Conservation (phyloP, 768 basidiomycete species). For the Tricholoma terreum region DNA sequence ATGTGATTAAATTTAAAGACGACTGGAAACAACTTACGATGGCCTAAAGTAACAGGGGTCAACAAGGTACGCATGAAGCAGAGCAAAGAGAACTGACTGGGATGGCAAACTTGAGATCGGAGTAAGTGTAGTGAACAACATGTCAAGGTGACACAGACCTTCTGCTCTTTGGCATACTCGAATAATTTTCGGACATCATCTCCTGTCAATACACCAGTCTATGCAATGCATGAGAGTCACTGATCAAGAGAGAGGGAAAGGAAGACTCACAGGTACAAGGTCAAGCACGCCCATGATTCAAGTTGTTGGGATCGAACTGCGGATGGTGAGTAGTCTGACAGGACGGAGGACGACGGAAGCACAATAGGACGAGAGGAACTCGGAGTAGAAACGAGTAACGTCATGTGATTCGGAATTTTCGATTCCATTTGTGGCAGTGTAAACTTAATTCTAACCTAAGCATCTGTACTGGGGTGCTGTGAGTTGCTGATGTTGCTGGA, state of each 20-base stretch:
- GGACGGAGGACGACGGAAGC: background rate
- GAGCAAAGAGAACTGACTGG: constrained; percentile 53
- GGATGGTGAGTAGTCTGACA: background rate
- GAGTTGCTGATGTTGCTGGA: too few species aligned
- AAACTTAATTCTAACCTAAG: too few species aligned
- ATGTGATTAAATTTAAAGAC: constrained; percentile 2
- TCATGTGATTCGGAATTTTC: too few species aligned
- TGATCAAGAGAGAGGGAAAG: constrained; percentile 1
- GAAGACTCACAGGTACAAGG: constrained; percentile 68
- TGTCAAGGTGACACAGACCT: constrained; percentile 49
- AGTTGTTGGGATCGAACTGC: constrained; percentile 10
- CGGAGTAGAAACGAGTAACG: too few species aligned
- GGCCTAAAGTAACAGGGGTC: constrained; percentile 45
- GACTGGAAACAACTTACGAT: constrained; percentile 55
- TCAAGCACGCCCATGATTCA: constrained; percentile 86
- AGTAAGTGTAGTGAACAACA: constrained; percentile 7
- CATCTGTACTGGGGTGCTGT: too few species aligned
- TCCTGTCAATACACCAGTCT: constrained; percentile 96
- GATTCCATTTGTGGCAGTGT: too few species aligned
- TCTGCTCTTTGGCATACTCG: constrained; percentile 85
- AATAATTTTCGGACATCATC: constrained; percentile 94
- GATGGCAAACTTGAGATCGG: constrained; percentile 64
- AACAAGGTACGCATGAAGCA: constrained; percentile 4
- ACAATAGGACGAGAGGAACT: background rate
- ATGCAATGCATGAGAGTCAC: constrained; percentile 8